Evolutionary conservation across 208 protist species (phyloP).

Genomic region (Borovskyia barvae): DNA sequence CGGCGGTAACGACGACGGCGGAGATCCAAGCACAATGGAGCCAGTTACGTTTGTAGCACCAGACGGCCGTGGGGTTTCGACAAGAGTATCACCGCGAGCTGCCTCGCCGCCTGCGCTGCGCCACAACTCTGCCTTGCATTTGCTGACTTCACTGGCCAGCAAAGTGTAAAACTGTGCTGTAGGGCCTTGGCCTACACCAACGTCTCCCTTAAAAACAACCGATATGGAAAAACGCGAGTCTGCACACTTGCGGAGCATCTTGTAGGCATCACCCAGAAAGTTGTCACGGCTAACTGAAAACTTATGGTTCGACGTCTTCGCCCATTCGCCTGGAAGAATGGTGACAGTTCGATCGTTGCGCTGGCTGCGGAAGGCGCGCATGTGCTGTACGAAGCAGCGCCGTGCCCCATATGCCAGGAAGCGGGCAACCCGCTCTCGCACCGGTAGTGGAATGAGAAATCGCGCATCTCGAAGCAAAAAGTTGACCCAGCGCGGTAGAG

Average conservation of each 20-base stretch:
- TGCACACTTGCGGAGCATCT: constrained; percentile 58
- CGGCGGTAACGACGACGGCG: constrained; percentile 9
- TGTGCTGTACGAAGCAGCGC: constrained; percentile 58
- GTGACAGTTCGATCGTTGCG: constrained; percentile 34
- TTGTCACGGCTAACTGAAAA: constrained; percentile 61
- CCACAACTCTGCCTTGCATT: constrained; percentile 51
- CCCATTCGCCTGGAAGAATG: constrained; percentile 67
- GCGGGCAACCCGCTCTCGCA: constrained; percentile 60
- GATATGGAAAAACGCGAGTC: constrained; percentile 78
- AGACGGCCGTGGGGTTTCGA: too few species aligned
- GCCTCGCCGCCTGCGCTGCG: constrained; percentile 3
- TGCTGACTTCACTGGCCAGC: constrained; percentile 59
- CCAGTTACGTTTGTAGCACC: not conserved
- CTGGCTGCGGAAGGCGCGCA: constrained; percentile 52
- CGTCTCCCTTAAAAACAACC: constrained; percentile 87
- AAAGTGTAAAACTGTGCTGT: constrained; percentile 91
- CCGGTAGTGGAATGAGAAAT: constrained; percentile 61
- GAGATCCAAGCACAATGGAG: not conserved
- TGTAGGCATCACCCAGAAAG: constrained; percentile 66
- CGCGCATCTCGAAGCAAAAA: constrained; percentile 72
- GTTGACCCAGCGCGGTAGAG: constrained; percentile 77
- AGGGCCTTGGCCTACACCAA: constrained; percentile 86
- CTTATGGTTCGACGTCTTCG: constrained; percentile 77
- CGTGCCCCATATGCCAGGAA: constrained; percentile 82
- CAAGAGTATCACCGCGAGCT: too few species aligned